phyloP scores from a whole-genome alignment of 495 filamentous ascomycete species.

The Penicillium silybi region DNA sequence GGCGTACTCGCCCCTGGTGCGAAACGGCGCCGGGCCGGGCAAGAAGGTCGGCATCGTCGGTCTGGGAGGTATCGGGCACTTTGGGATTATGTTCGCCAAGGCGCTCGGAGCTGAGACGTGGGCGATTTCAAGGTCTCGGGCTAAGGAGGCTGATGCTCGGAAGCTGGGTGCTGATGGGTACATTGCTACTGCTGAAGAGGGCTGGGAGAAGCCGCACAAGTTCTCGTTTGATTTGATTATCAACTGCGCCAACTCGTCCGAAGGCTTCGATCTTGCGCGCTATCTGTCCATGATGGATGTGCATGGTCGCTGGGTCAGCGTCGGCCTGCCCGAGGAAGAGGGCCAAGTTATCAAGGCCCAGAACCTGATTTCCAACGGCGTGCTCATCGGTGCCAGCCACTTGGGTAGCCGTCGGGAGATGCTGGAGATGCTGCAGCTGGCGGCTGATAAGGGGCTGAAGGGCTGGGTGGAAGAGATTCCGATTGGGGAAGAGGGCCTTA shows the following conservation, averaged over 20 bases:
- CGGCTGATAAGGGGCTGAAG: conserved; percentile 75
- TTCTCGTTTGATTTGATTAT: conserved; percentile 73
- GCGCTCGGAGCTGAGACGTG: conserved; percentile 68
- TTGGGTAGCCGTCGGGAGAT: conserved; percentile 79
- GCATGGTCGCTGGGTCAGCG: conserved; percentile 76
- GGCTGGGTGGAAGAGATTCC: conserved; percentile 76
- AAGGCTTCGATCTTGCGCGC: conserved; percentile 62
- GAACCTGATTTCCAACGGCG: conserved; percentile 71
- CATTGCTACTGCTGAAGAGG: conserved; percentile 61
- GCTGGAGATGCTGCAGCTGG: conserved; percentile 76
- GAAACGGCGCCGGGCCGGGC: conserved; percentile 69
- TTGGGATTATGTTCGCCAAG: conserved; percentile 66
- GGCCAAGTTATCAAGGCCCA: conserved; percentile 71
- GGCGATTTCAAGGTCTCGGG: conserved; percentile 63
- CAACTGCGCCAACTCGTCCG: conserved; percentile 65
- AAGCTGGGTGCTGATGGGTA: conserved; percentile 73
- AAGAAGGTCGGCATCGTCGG: conserved; percentile 80
- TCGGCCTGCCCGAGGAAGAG: conserved; percentile 80
- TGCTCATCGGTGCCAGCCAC: conserved; percentile 76
- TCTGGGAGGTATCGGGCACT: conserved; percentile 73
- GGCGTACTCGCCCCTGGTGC: conserved; percentile 71
- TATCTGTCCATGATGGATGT: conserved; percentile 80
- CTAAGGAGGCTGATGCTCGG: conserved; percentile 65
- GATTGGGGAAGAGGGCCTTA: conserved; percentile 65
- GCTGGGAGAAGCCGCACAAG: conserved; percentile 52